These are phyloP conservation scores for Pythium folliculosum DNA, from an alignment of 352 stramenopile species.

Conservation along the genomic window DNA sequence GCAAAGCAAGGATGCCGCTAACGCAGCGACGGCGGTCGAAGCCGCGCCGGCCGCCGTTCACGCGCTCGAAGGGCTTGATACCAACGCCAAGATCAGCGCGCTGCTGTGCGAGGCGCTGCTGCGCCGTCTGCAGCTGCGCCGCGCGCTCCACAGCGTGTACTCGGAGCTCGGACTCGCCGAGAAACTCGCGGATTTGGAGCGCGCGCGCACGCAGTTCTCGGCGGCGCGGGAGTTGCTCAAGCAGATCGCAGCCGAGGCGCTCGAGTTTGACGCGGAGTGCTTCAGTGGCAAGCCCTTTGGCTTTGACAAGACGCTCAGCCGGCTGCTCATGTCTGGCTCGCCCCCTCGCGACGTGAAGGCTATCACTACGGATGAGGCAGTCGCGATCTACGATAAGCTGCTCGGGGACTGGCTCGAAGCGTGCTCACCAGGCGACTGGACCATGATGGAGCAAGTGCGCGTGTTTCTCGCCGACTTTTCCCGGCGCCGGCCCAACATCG, in stretches of 20 bases:
- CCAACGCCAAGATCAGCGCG: constrained; percentile 49
- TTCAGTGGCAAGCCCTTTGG: constrained; percentile 71
- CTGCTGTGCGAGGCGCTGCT: constrained; percentile 69
- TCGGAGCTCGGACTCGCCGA: constrained; percentile 46
- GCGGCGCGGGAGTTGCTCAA: constrained; percentile 46
- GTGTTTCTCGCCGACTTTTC: constrained; percentile 81
- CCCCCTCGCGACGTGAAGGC: constrained; percentile 77
- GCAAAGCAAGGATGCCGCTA: constrained; percentile 16
- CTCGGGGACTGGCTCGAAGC: constrained; percentile 56
- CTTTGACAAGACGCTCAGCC: constrained; percentile 77
- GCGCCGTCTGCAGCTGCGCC: constrained; percentile 56
- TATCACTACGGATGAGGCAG: constrained; percentile 48
- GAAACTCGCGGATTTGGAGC: constrained; percentile 39
- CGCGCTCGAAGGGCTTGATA: constrained; percentile 47
- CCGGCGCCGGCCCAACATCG: constrained; percentile 61
- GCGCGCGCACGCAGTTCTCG: constrained; percentile 43
- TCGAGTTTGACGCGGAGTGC: constrained; percentile 69
- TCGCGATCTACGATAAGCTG: constrained; percentile 55
- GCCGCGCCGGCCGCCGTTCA: not conserved
- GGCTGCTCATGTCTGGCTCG: constrained; percentile 64
- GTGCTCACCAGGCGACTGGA: constrained; percentile 62
- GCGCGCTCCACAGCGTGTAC: constrained; percentile 27
- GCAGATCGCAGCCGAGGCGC: constrained; percentile 47
- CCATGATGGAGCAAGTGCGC: constrained; percentile 80
- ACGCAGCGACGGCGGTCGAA: not conserved